Base-by-base conservation (phyloP, 257 asterid genomes). In the Ophiorrhiza pumila region DNA sequence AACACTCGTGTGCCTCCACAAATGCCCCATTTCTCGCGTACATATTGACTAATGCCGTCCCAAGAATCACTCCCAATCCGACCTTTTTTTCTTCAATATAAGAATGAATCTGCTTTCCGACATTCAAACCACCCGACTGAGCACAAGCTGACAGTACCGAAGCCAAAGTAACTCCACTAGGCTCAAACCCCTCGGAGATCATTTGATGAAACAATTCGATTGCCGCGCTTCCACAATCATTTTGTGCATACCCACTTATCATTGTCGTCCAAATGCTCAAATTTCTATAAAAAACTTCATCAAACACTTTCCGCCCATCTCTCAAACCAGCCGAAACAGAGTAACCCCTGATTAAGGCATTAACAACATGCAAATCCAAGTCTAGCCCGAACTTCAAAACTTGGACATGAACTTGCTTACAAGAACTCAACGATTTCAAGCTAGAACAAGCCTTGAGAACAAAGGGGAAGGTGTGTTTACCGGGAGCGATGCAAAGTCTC, bases 11-110 rank as follows among this genome's bases (percentile, higher is more conserved):
- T 25, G 97, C 96, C 71, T 85, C 80, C 17, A 35, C 65, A 61
- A 93, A 77, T 0, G 82, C 87, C 37, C 98, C 97, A 60, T 89
- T 89, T 84, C 85, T 91, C 0, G 91, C 97, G 69, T 91, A 91
- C 98, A 93, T 91, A 81, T 91, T 83, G 29, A 93, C 90, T 47
- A 93, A 72, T 5, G 98, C 97, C 34, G 98, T 93, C 66, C 96
- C 97, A 59, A 93, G 94, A 79, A 93, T 89, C 63, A 88, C 90
- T 12, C 83, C 86, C 69, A 86, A 15, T 49, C 85, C 84, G 18
- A 87, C 65, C 63, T 86, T 85, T 65, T 78, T 91, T 64, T 83
- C 91, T 58, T 72, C 67, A 25, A 93, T 79, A 63, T 84, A 88
- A 2, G 10, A 31, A 69, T 85, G 90, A 60, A 93, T 89, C 77